Percentiles rank a stretch among this genome's conserved stretches.
These are phyloP conservation scores for Hypholoma fasciculare DNA, from an alignment of 768 basidiomycete species.

Conservation along the genomic window DNA sequence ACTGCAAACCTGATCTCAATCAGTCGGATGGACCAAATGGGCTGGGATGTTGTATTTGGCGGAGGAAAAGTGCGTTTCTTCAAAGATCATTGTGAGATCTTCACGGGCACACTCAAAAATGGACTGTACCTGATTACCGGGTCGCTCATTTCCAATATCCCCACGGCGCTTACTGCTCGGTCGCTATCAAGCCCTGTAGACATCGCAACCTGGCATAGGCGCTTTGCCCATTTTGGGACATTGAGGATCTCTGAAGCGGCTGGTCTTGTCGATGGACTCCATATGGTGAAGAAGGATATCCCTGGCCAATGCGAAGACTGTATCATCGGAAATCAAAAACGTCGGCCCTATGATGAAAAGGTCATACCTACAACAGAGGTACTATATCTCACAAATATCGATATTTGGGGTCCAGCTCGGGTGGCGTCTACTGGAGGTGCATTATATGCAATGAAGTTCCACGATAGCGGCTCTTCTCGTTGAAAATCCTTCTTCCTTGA, in stretches of 20 bases:
- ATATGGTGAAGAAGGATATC: background rate
- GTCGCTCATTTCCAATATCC: background rate
- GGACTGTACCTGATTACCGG: slow-evolving; percentile 3
- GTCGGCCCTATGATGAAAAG: slow-evolving; percentile 2
- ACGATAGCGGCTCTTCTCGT: background rate
- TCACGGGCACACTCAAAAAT: slow-evolving; percentile 1
- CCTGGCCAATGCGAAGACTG: slow-evolving; percentile 12
- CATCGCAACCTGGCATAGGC: slow-evolving; percentile 1
- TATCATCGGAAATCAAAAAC: slow-evolving; percentile 11
- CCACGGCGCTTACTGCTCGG: background rate
- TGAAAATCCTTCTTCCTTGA: slow-evolving; percentile 1
- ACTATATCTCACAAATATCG: background rate
- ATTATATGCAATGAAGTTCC: background rate
- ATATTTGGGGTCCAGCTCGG: slow-evolving; percentile 9
- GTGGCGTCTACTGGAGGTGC: background rate
- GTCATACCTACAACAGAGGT: background rate
- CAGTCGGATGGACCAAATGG: background rate
- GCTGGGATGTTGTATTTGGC: slow-evolving; percentile 5
- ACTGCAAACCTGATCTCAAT: slow-evolving; percentile 11
- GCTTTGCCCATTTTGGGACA: slow-evolving; percentile 5
- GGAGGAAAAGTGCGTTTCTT: background rate
- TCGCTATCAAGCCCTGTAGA: background rate
- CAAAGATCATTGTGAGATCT: background rate
- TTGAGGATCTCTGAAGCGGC: background rate
- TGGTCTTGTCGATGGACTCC: background rate